Evolutionary conservation across 2,329 filamentous ascomycete species (phyloP), one percentile per base, ranked within the genome.

Genomic region (Diplodia seriata): DNA sequence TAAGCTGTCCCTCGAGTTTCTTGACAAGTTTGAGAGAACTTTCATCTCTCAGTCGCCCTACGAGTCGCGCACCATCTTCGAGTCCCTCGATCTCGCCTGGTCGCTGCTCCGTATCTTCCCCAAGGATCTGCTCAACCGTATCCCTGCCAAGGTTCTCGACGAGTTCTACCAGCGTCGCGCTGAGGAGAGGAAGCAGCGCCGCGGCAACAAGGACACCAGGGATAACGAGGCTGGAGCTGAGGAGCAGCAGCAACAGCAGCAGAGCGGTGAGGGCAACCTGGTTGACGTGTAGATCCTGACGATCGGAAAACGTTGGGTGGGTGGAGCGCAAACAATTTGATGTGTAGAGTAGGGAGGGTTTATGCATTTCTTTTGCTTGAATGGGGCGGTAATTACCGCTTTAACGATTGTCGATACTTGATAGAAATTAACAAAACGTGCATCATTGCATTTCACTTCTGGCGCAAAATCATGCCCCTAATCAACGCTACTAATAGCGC

Each of bases 11-110:
- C 88, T 99, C 47, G 95, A 99, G 81, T 99, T 99, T 85, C 84
- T 99, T 74, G 94, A 98, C 78, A 98, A 98, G 83, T 99, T 99
- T 78, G 95, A 99, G 84, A 90, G 91, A 71, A 92, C 91, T 68
- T 99, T 98, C 82, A 97, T 99, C 80, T 85, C 87, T 71, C 95
- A 99, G 82, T 92, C 92, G 66, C 85, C 93, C 20, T 99, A 99
- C 83, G 95, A 99, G 82, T 90, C 91, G 72, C 91, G 95, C 75
- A 90, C 86, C 71, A 97, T 99, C 77, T 94, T 88, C 81, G 95
- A 99, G 81, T 97, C 93, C 55, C 87, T 99, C 70, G 96, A 99
- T 75, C 88, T 97, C 74, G 96, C 95, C 51, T 99, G 95, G 95
- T 94, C 93, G 77, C 83, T 99, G 80, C 89, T 99, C 73, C 90